Conservation (phyloP, 176 grass and related monocot genomes). For the bread wheat (Triticum aestivum) region DNA sequence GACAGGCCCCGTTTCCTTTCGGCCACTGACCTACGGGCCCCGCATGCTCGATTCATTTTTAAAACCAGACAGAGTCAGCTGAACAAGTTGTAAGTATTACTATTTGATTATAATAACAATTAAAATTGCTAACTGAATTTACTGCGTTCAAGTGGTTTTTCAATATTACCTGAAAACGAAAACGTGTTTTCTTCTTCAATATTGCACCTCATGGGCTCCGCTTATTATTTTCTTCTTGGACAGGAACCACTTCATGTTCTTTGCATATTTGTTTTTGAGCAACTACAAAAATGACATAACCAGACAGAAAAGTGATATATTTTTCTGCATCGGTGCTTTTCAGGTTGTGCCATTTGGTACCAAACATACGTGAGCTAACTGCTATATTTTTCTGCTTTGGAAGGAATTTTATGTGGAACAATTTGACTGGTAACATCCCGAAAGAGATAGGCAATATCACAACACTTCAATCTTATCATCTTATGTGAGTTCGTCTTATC, state of each 20-base stretch:
- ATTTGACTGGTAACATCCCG: slow-evolving; percentile 79
- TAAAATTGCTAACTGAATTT: background rate
- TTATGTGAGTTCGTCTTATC: slow-evolving; percentile 41
- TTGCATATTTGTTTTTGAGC: background rate
- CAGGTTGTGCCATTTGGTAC: background rate
- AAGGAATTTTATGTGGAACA: slow-evolving; percentile 99
- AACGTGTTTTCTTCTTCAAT: background rate
- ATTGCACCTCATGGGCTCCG: background rate
- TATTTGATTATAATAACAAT: background rate
- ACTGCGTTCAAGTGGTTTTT: background rate
- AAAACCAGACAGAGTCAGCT: slow-evolving; percentile 21
- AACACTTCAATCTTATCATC: slow-evolving; percentile 51
- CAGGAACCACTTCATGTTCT: background rate
- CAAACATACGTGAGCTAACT: slow-evolving; percentile 7
- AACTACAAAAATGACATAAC: background rate
- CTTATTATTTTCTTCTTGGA: background rate
- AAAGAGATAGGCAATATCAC: slow-evolving; percentile 86
- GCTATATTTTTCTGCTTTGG: slow-evolving; percentile 15
- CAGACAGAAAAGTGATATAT: background rate
- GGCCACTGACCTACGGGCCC: too few species aligned
- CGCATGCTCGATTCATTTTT: too few species aligned
- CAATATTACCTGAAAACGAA: background rate
- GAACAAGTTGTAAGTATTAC: slow-evolving; percentile 60
- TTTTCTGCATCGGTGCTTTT: background rate
- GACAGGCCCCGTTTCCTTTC: too few species aligned